phyloP scores from a whole-genome alignment of 768 basidiomycete genomes.

The Phanerodontia chrysosporium region DNA sequence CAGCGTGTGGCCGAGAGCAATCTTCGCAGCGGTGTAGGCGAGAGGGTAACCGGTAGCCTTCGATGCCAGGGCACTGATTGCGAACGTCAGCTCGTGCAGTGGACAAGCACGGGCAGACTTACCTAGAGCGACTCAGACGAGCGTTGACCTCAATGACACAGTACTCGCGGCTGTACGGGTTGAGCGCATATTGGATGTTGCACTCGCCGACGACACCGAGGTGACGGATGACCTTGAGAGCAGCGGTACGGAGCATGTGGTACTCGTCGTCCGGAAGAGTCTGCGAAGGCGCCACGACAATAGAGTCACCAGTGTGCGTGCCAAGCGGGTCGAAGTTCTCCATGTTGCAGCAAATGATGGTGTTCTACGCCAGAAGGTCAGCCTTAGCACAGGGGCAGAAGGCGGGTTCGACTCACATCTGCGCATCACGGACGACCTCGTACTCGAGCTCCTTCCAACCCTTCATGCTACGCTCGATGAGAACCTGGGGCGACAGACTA shows the following conservation, averaged over 20 bases:
- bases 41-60: conserved; percentile 99
- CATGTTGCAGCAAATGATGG: conserved; percentile 99
- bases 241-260: conserved; percentile 97
- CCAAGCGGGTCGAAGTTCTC: conserved; percentile 99
- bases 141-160: conserved; percentile 99
- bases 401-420: conserved; percentile 57
- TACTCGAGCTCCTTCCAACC: conserved; percentile 99
- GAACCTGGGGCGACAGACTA: conserved; percentile 87
- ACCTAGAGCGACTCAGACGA: conserved; percentile 87
- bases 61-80: conserved; percentile 82
- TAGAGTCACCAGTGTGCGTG: conserved; percentile 98
- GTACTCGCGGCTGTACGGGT: conserved; percentile 89
- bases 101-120: no score
- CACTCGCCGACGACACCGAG: conserved; percentile 92
- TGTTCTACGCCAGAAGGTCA: conserved; percentile 55
- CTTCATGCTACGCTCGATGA: conserved; percentile 97
- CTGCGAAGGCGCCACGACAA: conserved; percentile 98
- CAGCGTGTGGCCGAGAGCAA: conserved; percentile 94
- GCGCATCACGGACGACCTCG: conserved; percentile 98
- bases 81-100: no score
- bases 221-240: conserved; percentile 85
- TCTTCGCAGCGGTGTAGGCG: conserved; percentile 98
- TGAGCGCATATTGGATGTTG: conserved; percentile 97
- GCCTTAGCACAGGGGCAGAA: background rate
- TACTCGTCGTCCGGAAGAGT: conserved; percentile 97